Conservation (phyloP, 1,284 basidiomycete species). For the Trichosporon sp. region DNA sequence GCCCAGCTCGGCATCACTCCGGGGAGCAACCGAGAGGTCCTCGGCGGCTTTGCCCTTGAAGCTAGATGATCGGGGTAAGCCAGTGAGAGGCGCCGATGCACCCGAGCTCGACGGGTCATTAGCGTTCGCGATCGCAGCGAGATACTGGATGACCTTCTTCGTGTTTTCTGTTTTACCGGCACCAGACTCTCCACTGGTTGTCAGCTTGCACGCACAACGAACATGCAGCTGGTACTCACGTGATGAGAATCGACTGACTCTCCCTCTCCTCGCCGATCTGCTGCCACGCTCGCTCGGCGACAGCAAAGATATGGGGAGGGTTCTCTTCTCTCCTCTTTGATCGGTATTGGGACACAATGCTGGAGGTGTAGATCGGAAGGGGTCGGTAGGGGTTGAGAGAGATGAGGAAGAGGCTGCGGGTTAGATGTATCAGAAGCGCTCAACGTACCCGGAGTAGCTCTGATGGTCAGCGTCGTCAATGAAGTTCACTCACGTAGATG, state of each 20-base stretch:
- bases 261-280: conserved; percentile 97
- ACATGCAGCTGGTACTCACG: conserved; percentile 60
- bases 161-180: conserved; percentile 99
- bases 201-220: conserved; percentile 8
- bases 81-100: conserved; percentile 33
- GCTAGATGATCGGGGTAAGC: conserved; percentile 43
- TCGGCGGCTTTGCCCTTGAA: conserved; percentile 44
- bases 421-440: neutral
- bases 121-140: conserved; percentile 86
- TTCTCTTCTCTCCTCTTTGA: conserved; percentile 88
- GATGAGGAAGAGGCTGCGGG: conserved; percentile 65
- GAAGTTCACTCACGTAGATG: conserved; percentile 73
- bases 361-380: conserved; percentile 86
- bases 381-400: conserved; percentile 96
- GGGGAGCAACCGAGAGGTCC: conserved; percentile 15
- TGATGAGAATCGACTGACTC: conserved; percentile 97
- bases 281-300: conserved; percentile 96
- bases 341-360: conserved; percentile 89
- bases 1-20: conserved; percentile 59
- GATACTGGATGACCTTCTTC: conserved; percentile 99
- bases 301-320: conserved; percentile 91
- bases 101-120: conserved; percentile 55
- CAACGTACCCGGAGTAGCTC: conserved; percentile 47
- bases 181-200: conserved; percentile 84
- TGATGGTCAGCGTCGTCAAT: conserved; percentile 15